These are phyloP conservation scores for Cryphonectria parasitica DNA, from an alignment of 2,329 filamentous ascomycete species.

Conservation along the genomic window DNA sequence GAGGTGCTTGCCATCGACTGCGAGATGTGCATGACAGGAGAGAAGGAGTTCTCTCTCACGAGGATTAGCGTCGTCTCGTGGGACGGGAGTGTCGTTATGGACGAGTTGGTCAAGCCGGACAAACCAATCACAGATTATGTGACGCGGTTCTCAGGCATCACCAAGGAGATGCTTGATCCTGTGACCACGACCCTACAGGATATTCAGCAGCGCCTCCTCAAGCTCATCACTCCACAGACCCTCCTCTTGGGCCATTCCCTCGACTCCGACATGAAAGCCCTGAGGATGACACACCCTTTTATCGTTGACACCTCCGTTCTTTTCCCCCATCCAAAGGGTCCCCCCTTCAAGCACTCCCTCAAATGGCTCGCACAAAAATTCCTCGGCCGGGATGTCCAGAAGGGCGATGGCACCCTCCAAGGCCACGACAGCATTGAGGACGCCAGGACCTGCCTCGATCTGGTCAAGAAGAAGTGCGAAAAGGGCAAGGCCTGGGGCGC, in stretches of 20 bases:
- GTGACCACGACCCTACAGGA: slow-evolving; percentile 84
- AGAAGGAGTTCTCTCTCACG: slow-evolving; percentile 80
- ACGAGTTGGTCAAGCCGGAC: slow-evolving; percentile 89
- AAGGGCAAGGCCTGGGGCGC: slow-evolving; percentile 87
- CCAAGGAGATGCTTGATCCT: slow-evolving; percentile 76
- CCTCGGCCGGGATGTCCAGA: slow-evolving; percentile 85
- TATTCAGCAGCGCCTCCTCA: slow-evolving; percentile 77
- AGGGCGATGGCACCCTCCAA: slow-evolving; percentile 62
- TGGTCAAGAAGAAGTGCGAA: slow-evolving; percentile 95
- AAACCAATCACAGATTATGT: slow-evolving; percentile 92
- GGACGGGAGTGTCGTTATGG: slow-evolving; percentile 80
- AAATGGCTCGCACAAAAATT: slow-evolving; percentile 90
- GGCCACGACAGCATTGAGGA: slow-evolving; percentile 96
- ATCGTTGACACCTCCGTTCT: slow-evolving; percentile 90
- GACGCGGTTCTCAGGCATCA: slow-evolving; percentile 91
- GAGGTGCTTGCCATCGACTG: slow-evolving; percentile 85
- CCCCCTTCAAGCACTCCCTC: slow-evolving; percentile 85
- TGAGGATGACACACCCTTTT: slow-evolving; percentile 88
- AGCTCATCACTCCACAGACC: slow-evolving; percentile 71
- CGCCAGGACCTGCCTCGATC: slow-evolving; percentile 85
- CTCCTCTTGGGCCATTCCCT: slow-evolving; percentile 82
- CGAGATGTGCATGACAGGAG: slow-evolving; percentile 93
- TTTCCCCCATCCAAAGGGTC: slow-evolving; percentile 87
- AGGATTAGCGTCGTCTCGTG: slow-evolving; percentile 86
- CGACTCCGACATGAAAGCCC: slow-evolving; percentile 80